Percentiles rank a stretch among this genome's conserved stretches.
phyloP scores from a whole-genome alignment of 768 basidiomycete genomes.

The Pholiota molesta region DNA sequence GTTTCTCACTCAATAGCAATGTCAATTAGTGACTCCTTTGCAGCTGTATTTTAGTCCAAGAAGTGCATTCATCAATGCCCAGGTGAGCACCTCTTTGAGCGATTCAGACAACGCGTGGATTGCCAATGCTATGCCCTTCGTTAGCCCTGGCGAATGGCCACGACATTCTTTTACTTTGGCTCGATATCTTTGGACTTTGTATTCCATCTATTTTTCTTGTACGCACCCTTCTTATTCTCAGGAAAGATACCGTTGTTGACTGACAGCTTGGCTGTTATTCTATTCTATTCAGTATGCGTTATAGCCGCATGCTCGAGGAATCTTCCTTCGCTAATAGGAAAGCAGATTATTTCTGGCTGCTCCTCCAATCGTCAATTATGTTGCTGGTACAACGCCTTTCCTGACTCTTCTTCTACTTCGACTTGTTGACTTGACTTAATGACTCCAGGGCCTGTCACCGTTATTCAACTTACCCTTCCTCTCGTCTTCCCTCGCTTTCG shows the following conservation, averaged over 20 bases:
- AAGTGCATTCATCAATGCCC: slow-evolving; percentile 78
- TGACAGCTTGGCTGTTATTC: not conserved
- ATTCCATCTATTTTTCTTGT: slow-evolving; percentile 99
- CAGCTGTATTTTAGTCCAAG: slow-evolving; percentile 94
- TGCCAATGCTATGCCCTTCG: slow-evolving; percentile 9
- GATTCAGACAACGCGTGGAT: not conserved
- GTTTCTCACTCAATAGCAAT: slow-evolving; percentile 64
- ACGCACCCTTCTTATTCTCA: slow-evolving; percentile 33
- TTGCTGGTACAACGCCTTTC: slow-evolving; percentile 61
- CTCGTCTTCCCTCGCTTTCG: slow-evolving; percentile 90
- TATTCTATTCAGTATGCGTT: slow-evolving; percentile 77
- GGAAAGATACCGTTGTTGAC: slow-evolving; percentile 1
- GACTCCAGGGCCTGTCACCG: slow-evolving; percentile 70
- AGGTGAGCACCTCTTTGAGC: slow-evolving; percentile 48
- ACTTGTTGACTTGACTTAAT: not conserved
- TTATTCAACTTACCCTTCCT: slow-evolving; percentile 92
- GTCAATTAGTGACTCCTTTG: slow-evolving; percentile 84
- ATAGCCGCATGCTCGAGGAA: slow-evolving; percentile 96
- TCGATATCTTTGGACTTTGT: slow-evolving; percentile 91
- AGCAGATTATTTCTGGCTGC: slow-evolving; percentile 96
- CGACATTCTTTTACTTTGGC: slow-evolving; percentile 97
- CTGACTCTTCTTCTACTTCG: slow-evolving; percentile 6
- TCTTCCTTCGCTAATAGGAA: slow-evolving; percentile 89
- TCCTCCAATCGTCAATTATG: slow-evolving; percentile 81
- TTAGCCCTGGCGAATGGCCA: slow-evolving; percentile 85